Conservation (phyloP, 2,329 filamentous ascomycete genomes). For the Nigrograna mackinnonii region DNA sequence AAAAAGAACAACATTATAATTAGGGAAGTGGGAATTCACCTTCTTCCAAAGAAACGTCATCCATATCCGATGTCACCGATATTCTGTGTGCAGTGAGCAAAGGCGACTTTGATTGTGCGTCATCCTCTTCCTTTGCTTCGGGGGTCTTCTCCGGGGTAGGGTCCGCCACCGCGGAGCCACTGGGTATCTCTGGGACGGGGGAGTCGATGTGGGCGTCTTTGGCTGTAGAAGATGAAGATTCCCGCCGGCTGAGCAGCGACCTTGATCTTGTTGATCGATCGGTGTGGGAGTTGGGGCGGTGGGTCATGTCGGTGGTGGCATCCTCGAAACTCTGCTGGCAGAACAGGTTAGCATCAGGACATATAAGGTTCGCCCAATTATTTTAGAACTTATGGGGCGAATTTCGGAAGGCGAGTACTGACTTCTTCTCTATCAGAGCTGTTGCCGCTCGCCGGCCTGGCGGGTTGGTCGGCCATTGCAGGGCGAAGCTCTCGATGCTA, state of each 20-base stretch:
- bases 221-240: constrained; percentile 34
- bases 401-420: constrained; percentile 15
- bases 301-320: constrained; percentile 66
- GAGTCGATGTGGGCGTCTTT: constrained; percentile 25
- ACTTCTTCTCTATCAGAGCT: constrained; percentile 36
- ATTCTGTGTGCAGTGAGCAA: constrained; percentile 56
- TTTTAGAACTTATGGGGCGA: too few relatives aligned
- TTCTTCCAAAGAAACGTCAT: constrained; percentile 66
- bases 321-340: constrained; percentile 80
- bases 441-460: constrained; percentile 31
- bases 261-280: constrained; percentile 47
- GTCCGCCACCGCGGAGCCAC: constrained; percentile 10
- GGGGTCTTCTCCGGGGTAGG: constrained; percentile 8
- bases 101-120: constrained; percentile 52
- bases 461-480: constrained; percentile 24
- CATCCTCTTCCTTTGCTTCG: constrained; percentile 17
- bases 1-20: too few relatives aligned
- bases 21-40: constrained; percentile 58
- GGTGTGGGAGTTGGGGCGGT: constrained; percentile 46
- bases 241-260: constrained; percentile 54
- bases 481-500: constrained; percentile 1
- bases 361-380: constrained; percentile 1
- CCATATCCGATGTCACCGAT: constrained; percentile 60
- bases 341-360: constrained; percentile 11
- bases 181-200: constrained; percentile 21